Conservation (phyloP, 1,284 basidiomycete genomes). For the Microbotryum saponariae region DNA sequence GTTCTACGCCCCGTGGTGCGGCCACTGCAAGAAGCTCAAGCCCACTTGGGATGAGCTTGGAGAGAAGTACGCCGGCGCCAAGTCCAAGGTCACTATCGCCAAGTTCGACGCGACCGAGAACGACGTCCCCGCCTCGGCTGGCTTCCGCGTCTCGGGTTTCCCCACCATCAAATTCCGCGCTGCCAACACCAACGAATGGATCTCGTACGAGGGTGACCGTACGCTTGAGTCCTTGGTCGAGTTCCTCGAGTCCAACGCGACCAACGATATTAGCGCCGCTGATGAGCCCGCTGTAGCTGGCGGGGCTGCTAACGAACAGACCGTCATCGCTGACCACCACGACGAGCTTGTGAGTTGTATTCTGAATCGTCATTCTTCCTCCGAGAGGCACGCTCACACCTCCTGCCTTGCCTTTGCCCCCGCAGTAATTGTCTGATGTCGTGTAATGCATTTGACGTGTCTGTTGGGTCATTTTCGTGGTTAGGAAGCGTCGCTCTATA, state of each 20-base stretch:
- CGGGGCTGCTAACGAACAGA: no score
- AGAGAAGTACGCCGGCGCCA: conserved; percentile 68
- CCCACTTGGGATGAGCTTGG: conserved; percentile 89
- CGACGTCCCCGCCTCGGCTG: conserved; percentile 77
- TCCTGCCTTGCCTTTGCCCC: no score
- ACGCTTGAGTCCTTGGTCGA: conserved; percentile 74
- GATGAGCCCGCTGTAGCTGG: conserved; percentile 9
- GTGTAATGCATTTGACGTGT: no score
- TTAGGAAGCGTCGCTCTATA: no score
- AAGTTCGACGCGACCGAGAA: conserved; percentile 97
- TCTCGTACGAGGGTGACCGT: conserved; percentile 89
- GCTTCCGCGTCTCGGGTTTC: conserved; percentile 61
- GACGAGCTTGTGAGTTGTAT: no score
- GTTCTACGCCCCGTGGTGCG: conserved; percentile 92
- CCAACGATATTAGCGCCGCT: conserved; percentile 48
- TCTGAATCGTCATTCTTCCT: no score
- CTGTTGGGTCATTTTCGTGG: no score
- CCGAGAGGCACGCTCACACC: no score
- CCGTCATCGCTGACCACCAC: no score
- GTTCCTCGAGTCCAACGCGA: conserved; percentile 72
- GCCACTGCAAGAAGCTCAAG: conserved; percentile 81
- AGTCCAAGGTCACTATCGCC: conserved; percentile 76
- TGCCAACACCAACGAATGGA: conserved; percentile 74
- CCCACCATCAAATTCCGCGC: conserved; percentile 92
- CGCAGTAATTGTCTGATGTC: no score